Conservation (phyloP, 1,139 yeast genomes). For the Pichia sp. region DNA sequence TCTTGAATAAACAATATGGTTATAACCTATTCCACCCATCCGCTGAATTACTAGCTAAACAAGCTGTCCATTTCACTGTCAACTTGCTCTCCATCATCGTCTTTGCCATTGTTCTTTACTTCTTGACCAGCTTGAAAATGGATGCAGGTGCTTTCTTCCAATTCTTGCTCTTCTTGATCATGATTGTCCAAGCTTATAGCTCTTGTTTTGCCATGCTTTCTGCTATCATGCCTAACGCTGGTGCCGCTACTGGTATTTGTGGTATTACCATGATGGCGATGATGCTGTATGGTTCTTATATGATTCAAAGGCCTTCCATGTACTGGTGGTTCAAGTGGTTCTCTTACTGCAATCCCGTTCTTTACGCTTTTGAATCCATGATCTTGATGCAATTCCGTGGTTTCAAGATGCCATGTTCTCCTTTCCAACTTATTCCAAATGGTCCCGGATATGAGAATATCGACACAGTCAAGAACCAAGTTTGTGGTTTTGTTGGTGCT, state of each 20-base stretch:
- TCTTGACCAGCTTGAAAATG: constrained; percentile 36
- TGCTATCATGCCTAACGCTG: constrained; percentile 37
- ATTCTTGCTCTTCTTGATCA: constrained; percentile 35
- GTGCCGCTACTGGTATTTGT: constrained; percentile 45
- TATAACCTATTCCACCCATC: constrained; percentile 39
- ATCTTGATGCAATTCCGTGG: constrained; percentile 49
- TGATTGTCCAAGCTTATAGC: constrained; percentile 34
- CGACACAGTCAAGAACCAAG: constrained; percentile 31
- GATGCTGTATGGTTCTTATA: constrained; percentile 45
- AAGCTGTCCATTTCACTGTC: constrained; percentile 34
- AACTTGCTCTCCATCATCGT: constrained; percentile 29
- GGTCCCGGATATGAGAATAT: constrained; percentile 41
- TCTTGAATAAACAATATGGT: constrained; percentile 37
- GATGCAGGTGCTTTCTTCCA: constrained; percentile 38
- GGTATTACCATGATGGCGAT: constrained; percentile 42
- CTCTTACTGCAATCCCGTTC: constrained; percentile 46
- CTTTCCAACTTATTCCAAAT: constrained; percentile 35
- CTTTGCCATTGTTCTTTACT: constrained; percentile 34
- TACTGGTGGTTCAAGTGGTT: constrained; percentile 63
- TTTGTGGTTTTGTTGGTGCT: constrained; percentile 45
- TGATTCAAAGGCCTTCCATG: constrained; percentile 52
- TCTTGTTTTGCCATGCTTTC: constrained; percentile 43
- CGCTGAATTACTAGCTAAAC: constrained; percentile 40
- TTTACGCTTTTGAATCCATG: constrained; percentile 51
- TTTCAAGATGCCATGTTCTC: constrained; percentile 43